Evolutionary conservation across 2,329 filamentous ascomycete genomes (phyloP).

Genomic region (Curvularia verruculosa): DNA sequence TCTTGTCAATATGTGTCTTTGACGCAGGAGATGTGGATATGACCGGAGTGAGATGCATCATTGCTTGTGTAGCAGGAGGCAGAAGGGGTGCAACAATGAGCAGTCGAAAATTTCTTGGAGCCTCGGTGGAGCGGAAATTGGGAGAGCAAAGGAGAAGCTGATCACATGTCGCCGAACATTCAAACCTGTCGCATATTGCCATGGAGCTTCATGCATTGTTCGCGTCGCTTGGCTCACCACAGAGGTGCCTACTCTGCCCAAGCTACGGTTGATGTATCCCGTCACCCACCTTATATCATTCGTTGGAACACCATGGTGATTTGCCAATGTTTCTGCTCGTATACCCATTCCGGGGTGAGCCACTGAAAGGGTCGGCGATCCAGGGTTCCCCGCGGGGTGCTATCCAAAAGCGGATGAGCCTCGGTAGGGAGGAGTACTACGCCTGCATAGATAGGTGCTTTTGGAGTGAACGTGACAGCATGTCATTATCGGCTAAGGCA

Average conservation of each 20-base stretch:
- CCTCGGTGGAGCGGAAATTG: background rate
- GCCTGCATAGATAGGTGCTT: constrained; percentile 5
- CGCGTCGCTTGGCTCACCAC: background rate
- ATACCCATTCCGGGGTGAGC: background rate
- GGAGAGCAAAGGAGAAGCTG: background rate
- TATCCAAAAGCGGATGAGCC: constrained; percentile 24
- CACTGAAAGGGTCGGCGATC: constrained; percentile 1
- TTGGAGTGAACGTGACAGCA: constrained; percentile 20
- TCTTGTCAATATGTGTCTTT: background rate
- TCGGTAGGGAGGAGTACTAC: constrained; percentile 20
- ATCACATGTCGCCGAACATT: background rate
- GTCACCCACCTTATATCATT: background rate
- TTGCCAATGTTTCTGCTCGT: background rate
- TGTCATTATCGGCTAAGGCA: constrained; percentile 23
- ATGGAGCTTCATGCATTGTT: background rate
- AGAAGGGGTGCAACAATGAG: background rate
- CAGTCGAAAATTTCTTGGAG: background rate
- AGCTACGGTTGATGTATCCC: background rate
- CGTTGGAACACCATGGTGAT: background rate
- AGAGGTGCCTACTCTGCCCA: background rate
- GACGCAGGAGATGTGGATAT: too few relatives aligned
- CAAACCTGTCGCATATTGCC: background rate
- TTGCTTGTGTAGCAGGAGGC: background rate
- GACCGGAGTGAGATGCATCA: background rate
- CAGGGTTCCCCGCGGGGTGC: constrained; percentile 25